Percentiles rank a stretch among this genome's conserved stretches.
Evolutionary conservation across 2,329 filamentous ascomycete genomes (phyloP).

Genomic region (Chaetomium globosum): DNA sequence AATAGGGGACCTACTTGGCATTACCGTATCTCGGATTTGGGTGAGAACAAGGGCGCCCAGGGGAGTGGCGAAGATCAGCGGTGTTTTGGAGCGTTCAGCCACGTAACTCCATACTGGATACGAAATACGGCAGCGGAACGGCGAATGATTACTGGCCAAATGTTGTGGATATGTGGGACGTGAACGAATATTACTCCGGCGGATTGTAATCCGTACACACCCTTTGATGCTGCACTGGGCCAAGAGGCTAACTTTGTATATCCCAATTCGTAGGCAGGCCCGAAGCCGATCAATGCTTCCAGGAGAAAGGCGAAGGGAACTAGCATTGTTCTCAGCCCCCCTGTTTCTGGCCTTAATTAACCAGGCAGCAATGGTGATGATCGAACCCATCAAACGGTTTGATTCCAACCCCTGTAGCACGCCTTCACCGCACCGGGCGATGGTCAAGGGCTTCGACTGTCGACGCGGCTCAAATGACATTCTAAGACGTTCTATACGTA

Average conservation of each 20-base stretch:
- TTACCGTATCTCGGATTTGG: not conserved
- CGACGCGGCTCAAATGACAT: too few species aligned
- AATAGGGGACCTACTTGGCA: not conserved
- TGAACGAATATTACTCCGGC: not conserved
- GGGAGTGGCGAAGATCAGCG: not conserved
- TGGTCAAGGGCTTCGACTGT: too few species aligned
- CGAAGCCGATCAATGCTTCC: not conserved
- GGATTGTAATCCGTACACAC: not conserved
- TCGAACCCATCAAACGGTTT: too few species aligned
- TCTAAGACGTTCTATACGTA: too few species aligned
- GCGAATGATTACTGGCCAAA: not conserved
- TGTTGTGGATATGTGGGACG: not conserved
- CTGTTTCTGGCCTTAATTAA: too few species aligned
- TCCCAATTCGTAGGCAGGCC: not conserved
- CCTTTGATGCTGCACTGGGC: not conserved
- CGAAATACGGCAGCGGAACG: not conserved
- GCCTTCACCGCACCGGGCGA: too few species aligned
- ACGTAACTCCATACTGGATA: not conserved
- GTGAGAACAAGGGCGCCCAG: not conserved
- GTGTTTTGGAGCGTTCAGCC: not conserved
- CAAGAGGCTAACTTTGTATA: not conserved
- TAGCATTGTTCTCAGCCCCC: too few species aligned
- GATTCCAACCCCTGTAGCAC: too few species aligned
- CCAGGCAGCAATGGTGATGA: too few species aligned
- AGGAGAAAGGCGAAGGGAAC: not conserved